Base-by-base conservation (phyloP, 768 basidiomycete genomes). In the Phaeotremella skinneri region DNA sequence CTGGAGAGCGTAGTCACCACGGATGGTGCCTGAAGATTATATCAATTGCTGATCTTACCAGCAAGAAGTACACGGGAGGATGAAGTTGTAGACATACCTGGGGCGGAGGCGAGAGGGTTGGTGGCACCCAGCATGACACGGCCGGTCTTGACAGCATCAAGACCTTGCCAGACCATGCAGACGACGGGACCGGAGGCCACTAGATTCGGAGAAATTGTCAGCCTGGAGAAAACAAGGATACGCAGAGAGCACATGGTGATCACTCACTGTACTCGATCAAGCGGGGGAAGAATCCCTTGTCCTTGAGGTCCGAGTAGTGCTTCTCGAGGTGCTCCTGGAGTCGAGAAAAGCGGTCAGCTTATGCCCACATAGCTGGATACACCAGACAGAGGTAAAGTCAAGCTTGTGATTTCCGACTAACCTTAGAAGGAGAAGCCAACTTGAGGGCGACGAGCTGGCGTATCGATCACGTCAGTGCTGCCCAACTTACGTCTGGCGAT, bases 281-380 rank as follows among this genome's bases (percentile, higher is more conserved):
- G 68, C 90, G 88, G 68, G 90, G 89, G 87, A 98, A 99, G 87
- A 99, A 99, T 56, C 85, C 74, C 84, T 94, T 96, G 69, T 83
- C 86, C 78, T 84, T 87, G 81, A 97, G 89, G 82, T 98, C 96
- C 70, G 84, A 88, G 79, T 99, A 99, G 85, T 99, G 96, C 75
- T 90, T 85, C 82, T 96, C 88, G 76, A 99, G 90, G 80, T 91
- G 93, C 72, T 83, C 84, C 61, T 71, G 52, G 43, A 45, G 43
- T 45, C 13, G 34, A 37, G 34, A 37, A 37, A 17, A 37, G 34
- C 17, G 34, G 7, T 17, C 53, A 17, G 20, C 14, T 17, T 9
- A 16, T 34, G 32, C 27, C 4, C 21, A 17, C 14, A 14, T 17
- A 13, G 39, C 27, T n/a, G 7, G 31, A 16, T 16, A n/a, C 14